Evolutionary conservation across 345 rosid species (phyloP).

Genomic region (Raphanus raphanistrum): DNA sequence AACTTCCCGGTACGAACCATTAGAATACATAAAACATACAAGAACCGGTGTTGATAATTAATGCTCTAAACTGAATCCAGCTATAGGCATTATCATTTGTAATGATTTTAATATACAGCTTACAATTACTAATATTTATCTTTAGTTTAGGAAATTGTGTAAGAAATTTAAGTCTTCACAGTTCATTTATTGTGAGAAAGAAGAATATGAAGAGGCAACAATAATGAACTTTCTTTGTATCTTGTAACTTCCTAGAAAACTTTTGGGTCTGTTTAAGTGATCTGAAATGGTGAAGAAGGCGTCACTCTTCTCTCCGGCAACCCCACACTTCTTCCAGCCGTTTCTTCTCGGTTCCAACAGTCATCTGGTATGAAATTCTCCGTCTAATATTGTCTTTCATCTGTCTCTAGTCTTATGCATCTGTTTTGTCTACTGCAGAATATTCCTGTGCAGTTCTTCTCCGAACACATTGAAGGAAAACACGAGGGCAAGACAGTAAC

Average conservation of each 20-base stretch:
- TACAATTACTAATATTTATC: too few relatives aligned
- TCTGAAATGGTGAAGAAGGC: conserved; percentile 2
- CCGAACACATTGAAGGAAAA: not conserved
- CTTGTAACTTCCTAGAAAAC: not conserved
- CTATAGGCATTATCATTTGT: too few relatives aligned
- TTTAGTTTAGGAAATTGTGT: not conserved
- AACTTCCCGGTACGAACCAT: too few relatives aligned
- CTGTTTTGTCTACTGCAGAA: conserved; percentile 12
- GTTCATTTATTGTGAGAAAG: not conserved
- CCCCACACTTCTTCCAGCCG: conserved; percentile 25
- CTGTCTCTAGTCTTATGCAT: not conserved
- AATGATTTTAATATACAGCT: too few relatives aligned
- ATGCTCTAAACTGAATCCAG: too few relatives aligned
- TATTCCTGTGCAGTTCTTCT: conserved; percentile 21
- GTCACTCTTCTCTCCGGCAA: not conserved
- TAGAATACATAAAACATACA: too few relatives aligned
- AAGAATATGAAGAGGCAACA: not conserved
- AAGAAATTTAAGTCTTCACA: not conserved
- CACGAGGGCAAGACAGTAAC: not conserved
- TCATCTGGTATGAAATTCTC: conserved; percentile 13
- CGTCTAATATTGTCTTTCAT: not conserved
- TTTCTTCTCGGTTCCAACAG: not conserved
- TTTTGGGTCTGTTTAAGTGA: not conserved
- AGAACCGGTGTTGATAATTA: too few relatives aligned
- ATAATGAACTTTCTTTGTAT: not conserved